Evolutionary conservation across 1,139 yeast genomes (phyloP), one percentile per base, ranked within the genome.

Genomic region (Komagataea norvegica): DNA sequence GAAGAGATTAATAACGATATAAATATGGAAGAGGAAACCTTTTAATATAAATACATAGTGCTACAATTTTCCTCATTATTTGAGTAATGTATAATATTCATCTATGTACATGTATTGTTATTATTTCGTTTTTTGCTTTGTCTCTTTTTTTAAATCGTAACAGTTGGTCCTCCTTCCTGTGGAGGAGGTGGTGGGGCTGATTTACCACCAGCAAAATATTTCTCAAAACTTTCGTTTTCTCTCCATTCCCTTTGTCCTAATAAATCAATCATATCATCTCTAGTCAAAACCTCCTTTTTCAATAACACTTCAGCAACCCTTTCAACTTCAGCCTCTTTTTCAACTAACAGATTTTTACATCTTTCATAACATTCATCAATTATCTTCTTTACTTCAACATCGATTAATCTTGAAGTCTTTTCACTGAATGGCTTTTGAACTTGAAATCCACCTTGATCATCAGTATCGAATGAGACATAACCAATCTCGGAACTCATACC

Each of bases 401-500:
- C 99, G 50, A 93, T 88, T 37, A 74, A 52, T 43, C 72, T 70
- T 31, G 87, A 88, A 9, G 97, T 91, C 45, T 74, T 79, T 52
- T 89, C 96, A 62, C 95, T 85, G 61, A 81, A 91, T 8, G 96
- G 96, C 61, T 91, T 91, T 49, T 87, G 83, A 49, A 83, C 72
- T 47, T 65, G 65, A 25, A 63, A 56, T 1, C 67, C 65, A 28
- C 68, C 52, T 50, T 63, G 65, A 51, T 75, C 72, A 41, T 77
- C 83, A 46, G 72, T 72, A 39, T 81, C 82, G 35, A 38, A 87
- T 44, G 86, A 77, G 25, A 89, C 76, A 59, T 85, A 77, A 8
- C 98, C 98, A 34, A 93, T 74, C 56, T 78, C 76, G 29, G 72
- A 65, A 10, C 95, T 84, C 96, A 91, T 88, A 25, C 99, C 99